Base-by-base conservation (phyloP, 2,329 filamentous ascomycete genomes). In the Graphilbum ipis-grandicollis region DNA sequence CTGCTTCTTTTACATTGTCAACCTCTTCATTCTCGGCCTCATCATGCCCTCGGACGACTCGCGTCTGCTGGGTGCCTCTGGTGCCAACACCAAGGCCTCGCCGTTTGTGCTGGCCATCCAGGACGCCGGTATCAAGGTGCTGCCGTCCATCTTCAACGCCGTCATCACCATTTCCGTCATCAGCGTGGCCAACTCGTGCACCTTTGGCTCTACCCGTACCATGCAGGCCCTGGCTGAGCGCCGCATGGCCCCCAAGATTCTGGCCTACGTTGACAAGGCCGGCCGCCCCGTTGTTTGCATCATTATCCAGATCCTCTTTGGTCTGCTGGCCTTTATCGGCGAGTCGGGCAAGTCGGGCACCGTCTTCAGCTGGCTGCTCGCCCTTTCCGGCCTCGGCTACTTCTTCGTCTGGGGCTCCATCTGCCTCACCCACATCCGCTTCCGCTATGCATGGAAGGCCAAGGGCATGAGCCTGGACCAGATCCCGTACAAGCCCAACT, bases 371-470 rank as follows among this genome's bases (percentile, higher is more conserved):
- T 79, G 74, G 74, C 63, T 79, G 37, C 62, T 83, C 28, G 68
- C 79, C 1, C 66, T 86, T 17, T 81, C 77, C 0, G 79, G 78
- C 36, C 68, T 85, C 9, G 71, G 73, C 3, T 76, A 71, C 42
- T 71, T 86, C 52, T 81, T 85, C 56, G 78, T 79, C 19, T 86
- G 79, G 79, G 74, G 71, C 26, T 77, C 29, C 29, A 31, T 31
- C 29, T 31, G 29, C 29, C 5, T 17, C n/a, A 31, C 29, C 15
- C 29, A 31, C 15, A 31, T 31, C 29, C 29, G 29, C 29, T 78
- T 79, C 66, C 68, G 74, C 40, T 53, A 63, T 32, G 71, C 62
- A 13, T 78, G 73, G 74, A 60, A 63, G 42, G 52, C 59, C 14
- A 68, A 75, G 47, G 73, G 73, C 36, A 68, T 68, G 44, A 53